Base-by-base conservation (phyloP, 371 early-diverging fungal species). In the Basidiobolus meristosporus region DNA sequence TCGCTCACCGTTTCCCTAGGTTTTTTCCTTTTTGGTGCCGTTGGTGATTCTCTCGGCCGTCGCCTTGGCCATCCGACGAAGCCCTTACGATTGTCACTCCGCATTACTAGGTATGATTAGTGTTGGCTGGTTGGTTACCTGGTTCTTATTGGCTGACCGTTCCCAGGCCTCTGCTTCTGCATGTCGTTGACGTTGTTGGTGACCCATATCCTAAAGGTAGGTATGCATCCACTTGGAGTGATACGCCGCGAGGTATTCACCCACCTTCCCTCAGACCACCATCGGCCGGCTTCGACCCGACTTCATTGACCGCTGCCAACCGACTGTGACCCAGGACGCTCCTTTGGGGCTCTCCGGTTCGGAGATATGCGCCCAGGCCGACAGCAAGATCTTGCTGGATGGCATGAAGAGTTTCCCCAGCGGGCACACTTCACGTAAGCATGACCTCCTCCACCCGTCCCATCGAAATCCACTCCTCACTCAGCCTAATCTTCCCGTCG, bases 321-420 rank as follows among this genome's bases (percentile, higher is more conserved):
- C 77, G 17, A 53, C 65, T 20, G 41, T 48, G 0, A 55, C 45
- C 26, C 54, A 57, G 1, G 37, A 47, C 3, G 39, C 47, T 12
- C 74, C 76, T 6, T 54, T 65, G n/a, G 62, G 67, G 1, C 53
- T 81, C 32, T 63, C 67, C 36, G 68, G 63, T 23, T 56, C 63
- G 0, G 52, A 57, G 0, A 63, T 84, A 18, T 84, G 85, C 41
- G 68, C 70, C 2, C 59, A 60, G 20, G 59, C 53, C 0, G 52
- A 62, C 41, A 19, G 47, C 10, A 51, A 51, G 11, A 41, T 75
- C 11, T 56, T 88, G 39, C 52, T 49, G 20, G 88, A 91, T 38
- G 96, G 90, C 4, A 74, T 83, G 55, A 79, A 78, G 53, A 77
- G 81, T 45, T 97, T 92, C 51, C n/a, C n/a, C n/a, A n/a, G n/a